Evolutionary conservation across 1,139 yeast genomes (phyloP).

Genomic region (Sugiyamaella neomexicana): DNA sequence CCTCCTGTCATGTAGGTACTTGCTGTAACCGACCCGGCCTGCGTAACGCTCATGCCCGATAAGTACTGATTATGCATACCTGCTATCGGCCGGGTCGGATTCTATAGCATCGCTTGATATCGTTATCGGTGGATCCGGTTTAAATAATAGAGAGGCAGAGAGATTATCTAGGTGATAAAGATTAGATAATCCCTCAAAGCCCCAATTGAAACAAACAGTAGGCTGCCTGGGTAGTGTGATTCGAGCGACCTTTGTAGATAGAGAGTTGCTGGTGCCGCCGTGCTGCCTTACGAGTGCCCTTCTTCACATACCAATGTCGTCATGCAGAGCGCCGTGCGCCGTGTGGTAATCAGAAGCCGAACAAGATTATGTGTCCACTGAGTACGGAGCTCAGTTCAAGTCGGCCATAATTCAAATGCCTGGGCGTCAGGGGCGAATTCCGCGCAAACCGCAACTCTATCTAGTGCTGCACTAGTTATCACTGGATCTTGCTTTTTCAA

Average conservation of each 20-base stretch:
- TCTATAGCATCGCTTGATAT: not conserved
- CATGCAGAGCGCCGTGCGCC: not conserved
- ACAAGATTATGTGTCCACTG: too few relatives aligned
- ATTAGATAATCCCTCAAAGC: too few relatives aligned
- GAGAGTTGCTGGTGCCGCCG: too few relatives aligned
- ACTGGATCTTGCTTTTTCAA: not conserved
- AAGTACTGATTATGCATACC: not conserved
- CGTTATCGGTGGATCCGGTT: not conserved
- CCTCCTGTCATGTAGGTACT: too few relatives aligned
- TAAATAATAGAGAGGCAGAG: too few relatives aligned
- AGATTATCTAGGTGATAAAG: too few relatives aligned
- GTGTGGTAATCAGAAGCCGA: not conserved
- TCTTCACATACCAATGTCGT: not conserved
- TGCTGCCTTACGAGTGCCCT: too few relatives aligned
- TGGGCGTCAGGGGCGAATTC: not conserved
- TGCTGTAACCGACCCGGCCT: not conserved
- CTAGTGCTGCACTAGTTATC: not conserved
- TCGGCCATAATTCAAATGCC: too few relatives aligned
- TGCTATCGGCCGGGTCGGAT: not conserved
- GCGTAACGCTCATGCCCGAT: not conserved
- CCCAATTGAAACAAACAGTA: not conserved
- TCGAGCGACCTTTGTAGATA: too few relatives aligned
- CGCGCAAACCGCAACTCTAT: not conserved
- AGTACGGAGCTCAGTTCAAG: too few relatives aligned
- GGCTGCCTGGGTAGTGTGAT: too few relatives aligned